Conservation (phyloP, 78 protist genomes). For the Dictyostelium brefeldianum region DNA sequence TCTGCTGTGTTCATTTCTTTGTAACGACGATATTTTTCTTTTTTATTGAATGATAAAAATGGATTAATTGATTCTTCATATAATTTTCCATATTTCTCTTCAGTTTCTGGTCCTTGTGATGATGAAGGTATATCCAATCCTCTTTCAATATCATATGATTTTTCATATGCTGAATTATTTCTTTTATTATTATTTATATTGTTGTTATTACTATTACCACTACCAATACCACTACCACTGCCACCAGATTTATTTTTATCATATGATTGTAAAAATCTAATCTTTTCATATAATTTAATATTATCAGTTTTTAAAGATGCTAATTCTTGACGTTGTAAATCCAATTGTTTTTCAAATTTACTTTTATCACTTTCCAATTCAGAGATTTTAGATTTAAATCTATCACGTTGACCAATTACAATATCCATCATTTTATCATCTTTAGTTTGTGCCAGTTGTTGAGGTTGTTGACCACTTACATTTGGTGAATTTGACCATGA, state of each 20-base stretch:
- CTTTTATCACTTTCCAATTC: conserved; percentile 80
- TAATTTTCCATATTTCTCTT: conserved; percentile 65
- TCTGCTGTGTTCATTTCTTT: conserved; percentile 83
- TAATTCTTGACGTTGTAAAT: conserved; percentile 50
- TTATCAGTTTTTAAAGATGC: conserved; percentile 86
- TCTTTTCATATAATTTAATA: conserved; percentile 89
- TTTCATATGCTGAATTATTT: neutral
- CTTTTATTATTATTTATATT: neutral
- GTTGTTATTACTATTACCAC: neutral
- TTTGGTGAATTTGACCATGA: neutral
- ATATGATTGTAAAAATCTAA: conserved; percentile 90
- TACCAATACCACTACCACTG: neutral
- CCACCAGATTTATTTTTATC: conserved; percentile 29
- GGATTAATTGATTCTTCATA: conserved; percentile 93
- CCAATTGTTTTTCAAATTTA: conserved; percentile 46
- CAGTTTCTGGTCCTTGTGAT: conserved; percentile 16
- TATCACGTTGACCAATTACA: conserved; percentile 88
- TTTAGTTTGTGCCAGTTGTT: neutral
- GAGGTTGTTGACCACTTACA: neutral
- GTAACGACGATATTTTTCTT: conserved; percentile 83
- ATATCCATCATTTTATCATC: conserved; percentile 76
- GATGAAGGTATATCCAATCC: conserved; percentile 5
- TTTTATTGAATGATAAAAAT: conserved; percentile 83
- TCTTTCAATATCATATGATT: conserved; percentile 49
- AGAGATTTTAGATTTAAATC: conserved; percentile 68